Conservation (phyloP, 1,284 basidiomycete genomes). For the Cryptococcus maquisensis region DNA sequence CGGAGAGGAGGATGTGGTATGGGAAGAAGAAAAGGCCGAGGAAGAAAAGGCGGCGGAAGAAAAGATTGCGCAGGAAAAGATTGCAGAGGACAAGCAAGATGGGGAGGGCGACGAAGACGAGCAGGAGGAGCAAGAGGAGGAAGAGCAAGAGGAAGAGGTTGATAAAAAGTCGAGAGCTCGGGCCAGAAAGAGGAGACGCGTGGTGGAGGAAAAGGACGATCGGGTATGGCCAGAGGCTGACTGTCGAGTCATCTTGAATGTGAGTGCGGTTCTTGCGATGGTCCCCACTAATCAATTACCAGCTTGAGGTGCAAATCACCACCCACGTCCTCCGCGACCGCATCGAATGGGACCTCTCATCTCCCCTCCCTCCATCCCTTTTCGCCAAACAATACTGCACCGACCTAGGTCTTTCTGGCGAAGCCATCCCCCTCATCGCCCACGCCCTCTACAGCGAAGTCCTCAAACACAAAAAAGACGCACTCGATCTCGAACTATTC, state of each 20-base stretch:
- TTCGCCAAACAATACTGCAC: constrained; percentile 77
- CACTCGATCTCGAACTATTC: constrained; percentile 85
- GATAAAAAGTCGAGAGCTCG: not conserved
- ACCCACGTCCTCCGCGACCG: constrained; percentile 87
- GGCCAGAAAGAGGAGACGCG: constrained; percentile 16
- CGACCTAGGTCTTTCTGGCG: constrained; percentile 83
- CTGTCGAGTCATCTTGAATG: constrained; percentile 83
- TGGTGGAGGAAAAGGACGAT: constrained; percentile 13
- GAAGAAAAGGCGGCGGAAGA: constrained; percentile 6
- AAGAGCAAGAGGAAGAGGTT: not conserved
- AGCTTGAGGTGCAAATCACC: constrained; percentile 98
- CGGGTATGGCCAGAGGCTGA: constrained; percentile 60
- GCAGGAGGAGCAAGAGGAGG: not conserved
- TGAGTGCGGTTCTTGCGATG: constrained; percentile 51
- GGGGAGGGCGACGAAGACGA: not conserved
- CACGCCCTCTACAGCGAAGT: constrained; percentile 94
- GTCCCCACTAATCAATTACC: constrained; percentile 16
- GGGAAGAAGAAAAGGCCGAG: constrained; percentile 28
- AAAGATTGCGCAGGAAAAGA: not conserved
- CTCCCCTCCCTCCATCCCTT: constrained; percentile 79
- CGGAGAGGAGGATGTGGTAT: constrained; percentile 37
- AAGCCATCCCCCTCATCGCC: constrained; percentile 81
- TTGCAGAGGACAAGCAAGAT: not conserved
- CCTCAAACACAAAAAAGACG: constrained; percentile 89
- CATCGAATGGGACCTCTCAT: constrained; percentile 97